A percentile compares a stretch with the other conserved stretches of the same genome.
Conservation (phyloP, 495 filamentous ascomycete genomes). For the Aspergillus sclerotioniger region DNA sequence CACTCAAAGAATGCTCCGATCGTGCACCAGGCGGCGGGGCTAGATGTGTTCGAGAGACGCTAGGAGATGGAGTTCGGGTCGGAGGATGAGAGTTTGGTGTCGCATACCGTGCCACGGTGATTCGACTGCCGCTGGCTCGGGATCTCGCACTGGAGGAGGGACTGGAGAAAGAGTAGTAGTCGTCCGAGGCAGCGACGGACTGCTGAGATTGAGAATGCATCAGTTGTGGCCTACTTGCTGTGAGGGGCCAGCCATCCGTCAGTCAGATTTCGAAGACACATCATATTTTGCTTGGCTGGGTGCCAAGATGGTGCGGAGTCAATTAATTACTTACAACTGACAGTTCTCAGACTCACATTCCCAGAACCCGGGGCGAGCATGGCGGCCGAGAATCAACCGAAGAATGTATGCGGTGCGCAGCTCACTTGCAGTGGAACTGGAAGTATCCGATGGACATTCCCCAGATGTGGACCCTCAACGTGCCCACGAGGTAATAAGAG, state of each 20-base stretch:
- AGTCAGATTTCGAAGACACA: not conserved
- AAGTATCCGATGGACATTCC: slow-evolving; percentile 21
- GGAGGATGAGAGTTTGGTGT: slow-evolving; percentile 46
- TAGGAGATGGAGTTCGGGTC: slow-evolving; percentile 32
- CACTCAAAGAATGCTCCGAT: slow-evolving; percentile 20
- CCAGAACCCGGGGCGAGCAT: slow-evolving; percentile 35
- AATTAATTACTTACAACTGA: slow-evolving; percentile 34
- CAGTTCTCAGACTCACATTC: slow-evolving; percentile 33
- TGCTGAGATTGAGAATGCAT: slow-evolving; percentile 54
- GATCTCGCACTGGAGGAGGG: slow-evolving; percentile 40
- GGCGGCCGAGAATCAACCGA: slow-evolving; percentile 25
- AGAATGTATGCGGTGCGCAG: slow-evolving; percentile 17
- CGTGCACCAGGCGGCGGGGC: slow-evolving; percentile 20
- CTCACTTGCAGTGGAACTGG: slow-evolving; percentile 16
- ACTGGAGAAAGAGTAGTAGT: slow-evolving; percentile 65
- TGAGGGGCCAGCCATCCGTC: not conserved
- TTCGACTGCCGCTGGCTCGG: slow-evolving; percentile 47
- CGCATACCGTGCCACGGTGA: slow-evolving; percentile 49
- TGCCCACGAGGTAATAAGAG: slow-evolving; percentile 9
- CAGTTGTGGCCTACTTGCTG: slow-evolving; percentile 55
- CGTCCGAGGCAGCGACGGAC: slow-evolving; percentile 63
- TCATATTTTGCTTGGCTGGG: not conserved
- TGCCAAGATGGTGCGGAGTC: not conserved
- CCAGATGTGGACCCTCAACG: slow-evolving; percentile 10
- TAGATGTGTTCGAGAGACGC: slow-evolving; percentile 28